Evolutionary conservation across 768 basidiomycete species (phyloP).

Genomic region (Psilocybe cyanescens): DNA sequence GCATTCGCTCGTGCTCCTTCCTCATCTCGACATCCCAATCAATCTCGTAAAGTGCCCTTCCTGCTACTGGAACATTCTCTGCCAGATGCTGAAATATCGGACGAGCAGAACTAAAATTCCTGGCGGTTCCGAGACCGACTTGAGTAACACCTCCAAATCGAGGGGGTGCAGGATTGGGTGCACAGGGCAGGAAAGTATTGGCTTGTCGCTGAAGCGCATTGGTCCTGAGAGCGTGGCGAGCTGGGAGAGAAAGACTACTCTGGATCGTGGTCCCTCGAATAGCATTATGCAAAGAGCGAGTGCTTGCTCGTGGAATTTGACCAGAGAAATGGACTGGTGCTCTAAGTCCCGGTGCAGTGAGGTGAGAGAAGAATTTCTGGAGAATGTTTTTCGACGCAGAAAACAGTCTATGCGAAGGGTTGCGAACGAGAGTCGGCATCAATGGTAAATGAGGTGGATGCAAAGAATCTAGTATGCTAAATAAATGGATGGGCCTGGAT

Average conservation of each 20-base stretch:
- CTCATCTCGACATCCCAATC: conserved; percentile 66
- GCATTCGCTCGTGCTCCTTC: conserved; percentile 38
- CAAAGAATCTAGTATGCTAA: conserved; percentile 35
- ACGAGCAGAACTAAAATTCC: conserved; percentile 74
- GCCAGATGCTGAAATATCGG: conserved; percentile 82
- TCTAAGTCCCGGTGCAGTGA: conserved; percentile 58
- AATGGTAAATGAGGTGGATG: conserved; percentile 10
- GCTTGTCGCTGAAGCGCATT: conserved; percentile 44
- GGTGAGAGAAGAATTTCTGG: conserved; percentile 55
- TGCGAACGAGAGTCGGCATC: conserved; percentile 20
- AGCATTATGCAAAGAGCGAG: conserved; percentile 33
- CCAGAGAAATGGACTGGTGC: conserved; percentile 28
- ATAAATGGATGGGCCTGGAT: conserved; percentile 50
- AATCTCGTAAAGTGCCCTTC: conserved; percentile 73
- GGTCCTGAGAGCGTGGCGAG: conserved; percentile 49
- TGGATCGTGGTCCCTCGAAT: conserved; percentile 44
- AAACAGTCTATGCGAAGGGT: conserved; percentile 48
- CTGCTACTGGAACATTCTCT: conserved; percentile 79
- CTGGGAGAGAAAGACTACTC: conserved; percentile 58
- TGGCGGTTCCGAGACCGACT: conserved; percentile 75
- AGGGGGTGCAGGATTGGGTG: conserved; percentile 46
- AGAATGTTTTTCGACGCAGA: conserved; percentile 58
- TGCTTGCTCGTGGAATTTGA: conserved; percentile 30
- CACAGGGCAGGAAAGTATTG: conserved; percentile 58
- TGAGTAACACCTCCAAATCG: conserved; percentile 50